Conservation (phyloP, 2,329 filamentous ascomycete species). For the Phaeosphaeriaceae sp. region DNA sequence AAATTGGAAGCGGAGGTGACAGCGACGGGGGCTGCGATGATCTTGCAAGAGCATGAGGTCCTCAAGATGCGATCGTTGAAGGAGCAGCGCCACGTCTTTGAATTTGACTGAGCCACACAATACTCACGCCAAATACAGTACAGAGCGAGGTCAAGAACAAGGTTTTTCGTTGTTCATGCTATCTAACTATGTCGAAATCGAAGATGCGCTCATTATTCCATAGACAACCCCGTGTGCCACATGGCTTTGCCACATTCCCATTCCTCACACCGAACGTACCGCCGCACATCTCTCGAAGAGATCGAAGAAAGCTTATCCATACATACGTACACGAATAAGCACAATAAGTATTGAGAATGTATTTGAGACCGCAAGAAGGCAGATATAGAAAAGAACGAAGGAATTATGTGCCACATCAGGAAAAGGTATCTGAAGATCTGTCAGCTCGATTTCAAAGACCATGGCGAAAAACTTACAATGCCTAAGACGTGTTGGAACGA, state of each 20-base stretch:
- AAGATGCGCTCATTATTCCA: neutral
- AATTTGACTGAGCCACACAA: too few relatives aligned
- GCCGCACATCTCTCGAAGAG: neutral
- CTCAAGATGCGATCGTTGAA: too few relatives aligned
- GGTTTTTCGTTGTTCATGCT: neutral
- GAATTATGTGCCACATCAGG: neutral
- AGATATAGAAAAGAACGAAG: neutral
- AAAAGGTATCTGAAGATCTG: neutral
- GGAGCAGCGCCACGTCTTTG: too few relatives aligned
- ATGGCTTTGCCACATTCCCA: neutral
- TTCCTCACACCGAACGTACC: neutral
- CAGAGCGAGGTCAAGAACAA: neutral
- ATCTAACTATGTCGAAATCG: neutral
- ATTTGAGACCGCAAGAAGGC: neutral
- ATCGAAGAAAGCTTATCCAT: neutral
- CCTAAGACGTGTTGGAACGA: too few relatives aligned
- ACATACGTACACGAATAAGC: neutral
- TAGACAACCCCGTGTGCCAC: neutral
- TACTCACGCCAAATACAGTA: neutral
- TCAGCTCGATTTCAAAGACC: neutral
- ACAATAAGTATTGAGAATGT: neutral
- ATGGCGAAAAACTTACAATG: too few relatives aligned
- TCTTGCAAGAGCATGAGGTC: too few relatives aligned
- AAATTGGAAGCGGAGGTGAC: too few relatives aligned
- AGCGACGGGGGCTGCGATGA: too few relatives aligned